Evolutionary conservation across 768 basidiomycete genomes (phyloP).

Genomic region (Lentinus brumalis): DNA sequence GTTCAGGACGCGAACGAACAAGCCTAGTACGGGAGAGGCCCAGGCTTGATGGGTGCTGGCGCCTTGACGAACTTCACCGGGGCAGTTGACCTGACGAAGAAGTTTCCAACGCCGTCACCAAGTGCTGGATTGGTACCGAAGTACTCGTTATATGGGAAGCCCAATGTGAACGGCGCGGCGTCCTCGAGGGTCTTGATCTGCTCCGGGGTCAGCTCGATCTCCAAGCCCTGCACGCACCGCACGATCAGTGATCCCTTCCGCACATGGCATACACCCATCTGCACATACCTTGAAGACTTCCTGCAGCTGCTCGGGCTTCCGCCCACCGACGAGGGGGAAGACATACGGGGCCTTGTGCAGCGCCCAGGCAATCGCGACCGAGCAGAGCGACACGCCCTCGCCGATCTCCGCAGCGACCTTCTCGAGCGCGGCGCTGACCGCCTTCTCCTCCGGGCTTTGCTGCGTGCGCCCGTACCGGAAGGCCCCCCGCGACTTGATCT

Average conservation of each 20-base stretch:
- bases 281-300: slow-evolving; percentile 49
- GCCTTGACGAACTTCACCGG: slow-evolving; percentile 7
- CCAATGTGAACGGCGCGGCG: slow-evolving; percentile 42
- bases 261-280: slow-evolving; percentile 44
- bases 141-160: slow-evolving; percentile 37
- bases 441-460: slow-evolving; percentile 22
- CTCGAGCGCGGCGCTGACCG: slow-evolving; percentile 44
- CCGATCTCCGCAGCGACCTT: slow-evolving; percentile 52
- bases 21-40: neutral
- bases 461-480: slow-evolving; percentile 36
- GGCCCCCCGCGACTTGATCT: slow-evolving; percentile 30
- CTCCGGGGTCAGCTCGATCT: slow-evolving; percentile 42
- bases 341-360: slow-evolving; percentile 6
- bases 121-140: slow-evolving; percentile 2
- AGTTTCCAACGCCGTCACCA: neutral
- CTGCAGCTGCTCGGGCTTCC: slow-evolving; percentile 38
- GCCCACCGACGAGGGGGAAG: slow-evolving; percentile 8
- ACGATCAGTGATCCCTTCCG: slow-evolving; percentile 43
- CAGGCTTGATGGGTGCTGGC: neutral
- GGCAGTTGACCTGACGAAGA: slow-evolving; percentile 1
- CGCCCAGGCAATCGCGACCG: slow-evolving; percentile 23
- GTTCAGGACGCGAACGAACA: too few relatives aligned
- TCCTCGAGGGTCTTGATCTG: slow-evolving; percentile 48
- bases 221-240: slow-evolving; percentile 48
- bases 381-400: slow-evolving; percentile 5